Evolutionary conservation across 2,329 filamentous ascomycete genomes (phyloP).

Genomic region (Hypoxylon sp.): DNA sequence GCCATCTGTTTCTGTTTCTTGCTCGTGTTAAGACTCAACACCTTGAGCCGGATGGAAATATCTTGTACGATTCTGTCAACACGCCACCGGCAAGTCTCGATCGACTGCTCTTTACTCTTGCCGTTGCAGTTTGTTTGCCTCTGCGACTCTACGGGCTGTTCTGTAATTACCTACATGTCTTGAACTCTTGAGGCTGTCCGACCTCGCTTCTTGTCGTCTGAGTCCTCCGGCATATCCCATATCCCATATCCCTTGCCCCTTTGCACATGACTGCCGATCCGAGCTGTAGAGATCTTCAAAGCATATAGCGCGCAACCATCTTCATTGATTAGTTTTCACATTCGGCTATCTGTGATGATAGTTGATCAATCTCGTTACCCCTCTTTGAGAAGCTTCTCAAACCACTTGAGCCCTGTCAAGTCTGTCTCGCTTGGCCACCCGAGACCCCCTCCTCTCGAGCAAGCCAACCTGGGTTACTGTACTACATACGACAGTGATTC

Average conservation of each 20-base stretch:
- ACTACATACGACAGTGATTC: constrained; percentile 35
- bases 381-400: constrained; percentile 27
- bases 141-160: constrained; percentile 24
- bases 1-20: not conserved
- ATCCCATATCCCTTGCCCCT: not conserved
- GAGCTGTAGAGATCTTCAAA: constrained; percentile 32
- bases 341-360: constrained; percentile 40
- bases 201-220: constrained; percentile 31
- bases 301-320: constrained; percentile 18
- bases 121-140: constrained; percentile 28
- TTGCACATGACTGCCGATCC: constrained; percentile 39
- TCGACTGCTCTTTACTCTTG: constrained; percentile 17
- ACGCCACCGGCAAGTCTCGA: constrained; percentile 21
- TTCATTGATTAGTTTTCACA: constrained; percentile 37
- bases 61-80: constrained; percentile 18
- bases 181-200: constrained; percentile 35
- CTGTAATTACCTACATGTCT: constrained; percentile 13
- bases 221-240: constrained; percentile 32
- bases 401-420: constrained; percentile 18
- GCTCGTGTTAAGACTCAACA: not conserved
- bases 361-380: constrained; percentile 42
- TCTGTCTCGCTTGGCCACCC: constrained; percentile 31
- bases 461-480: constrained; percentile 21
- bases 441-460: constrained; percentile 18
- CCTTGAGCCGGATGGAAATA: not conserved